Base-by-base conservation (phyloP, 495 filamentous ascomycete genomes). In the Astrocystis sublimbata region DNA sequence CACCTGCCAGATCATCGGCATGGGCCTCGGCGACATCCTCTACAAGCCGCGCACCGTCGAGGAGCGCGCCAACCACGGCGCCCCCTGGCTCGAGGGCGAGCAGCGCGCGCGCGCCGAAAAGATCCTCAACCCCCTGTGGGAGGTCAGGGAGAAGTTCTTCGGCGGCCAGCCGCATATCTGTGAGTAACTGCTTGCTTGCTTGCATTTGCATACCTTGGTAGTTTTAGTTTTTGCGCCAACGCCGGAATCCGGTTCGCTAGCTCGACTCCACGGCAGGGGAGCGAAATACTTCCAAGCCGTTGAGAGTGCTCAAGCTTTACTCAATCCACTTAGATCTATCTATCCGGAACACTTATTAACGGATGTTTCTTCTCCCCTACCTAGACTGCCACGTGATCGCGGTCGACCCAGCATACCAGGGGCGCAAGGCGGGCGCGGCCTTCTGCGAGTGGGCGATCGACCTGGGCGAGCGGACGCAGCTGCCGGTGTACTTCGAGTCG, bases 391-490 rank as follows among this genome's bases (percentile, higher is more conserved):
- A 75, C 35, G 71, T 73, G 42, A 69, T 73, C 6, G 69, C 63
- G 5, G 66, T 75, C 17, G 55, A 68, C 36, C 73, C 73, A 24
- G 55, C 38, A 15, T 65, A 75, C 49, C 76, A 82, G 47, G 77
- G 79, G 6, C 68, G 64, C 1, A 75, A 77, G n/a, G 66, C 77
- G 0, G 81, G 74, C 1, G 66, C 71, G 0, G 71, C 65, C 23
- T 54, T 84, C 0, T 67, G 78, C 6, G 65, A 72, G 52, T 82
- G 75, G 76, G 81, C 78, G 17, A 62, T 80, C 28, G 65, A 68
- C 0, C 65, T 73, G 6, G 76, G 75, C 6, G 76, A 82, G 46
- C 65, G 71, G 19, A 68, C 74, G 26, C 60, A 65, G 1, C 60
- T 82, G 9, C 78, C 80, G 59, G 35, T 72, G 8, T 74, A 74